Base-by-base conservation (phyloP, 306 rosid genomes). In the Rubus parviflorus region DNA sequence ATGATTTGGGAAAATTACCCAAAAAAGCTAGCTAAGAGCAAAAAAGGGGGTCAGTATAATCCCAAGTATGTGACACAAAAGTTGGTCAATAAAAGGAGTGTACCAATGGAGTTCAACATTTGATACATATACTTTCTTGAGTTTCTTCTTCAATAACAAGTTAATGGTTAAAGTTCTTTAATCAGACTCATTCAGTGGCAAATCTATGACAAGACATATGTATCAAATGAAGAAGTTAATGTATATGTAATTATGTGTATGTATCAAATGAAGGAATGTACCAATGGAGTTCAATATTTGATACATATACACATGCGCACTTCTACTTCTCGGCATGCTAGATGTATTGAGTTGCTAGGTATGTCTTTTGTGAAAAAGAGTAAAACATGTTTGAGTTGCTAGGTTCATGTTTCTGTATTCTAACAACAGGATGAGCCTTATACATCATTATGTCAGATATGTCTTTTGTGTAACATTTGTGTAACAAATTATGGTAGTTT, bases 321-420 rank as follows among this genome's bases (percentile, higher is more conserved):
- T 30, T 30, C 35, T 30, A 30, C 35, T 30, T 30, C 35, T 30
- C 35, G 35, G 35, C 35, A 30, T 30, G 35, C 2, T 30, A 30
- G 35, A 30, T 30, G 35, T 30, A n/a, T n/a, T n/a, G n/a, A n/a
- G n/a, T n/a, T n/a, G n/a, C n/a, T n/a, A n/a, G n/a, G n/a, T n/a
- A n/a, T n/a, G n/a, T n/a, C n/a, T n/a, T n/a, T n/a, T n/a, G n/a
- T n/a, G n/a, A n/a, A n/a, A n/a, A n/a, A n/a, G n/a, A n/a, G n/a
- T n/a, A n/a, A n/a, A n/a, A n/a, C n/a, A n/a, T n/a, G 99, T 96
- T 78, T 95, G 89, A 91, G 83, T 60, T 51, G 67, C 75, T 67
- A 67, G 53, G 25, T 61, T 75, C 61, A 54, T 48, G 14, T 75
- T 75, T 19, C 35, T 75, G 80, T 80, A 43, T 49, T 81, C 64